A percentile compares a stretch with the other conserved stretches of the same genome.
phyloP scores from a whole-genome alignment of 2,329 filamentous ascomycete species.

The Calonectria montana region DNA sequence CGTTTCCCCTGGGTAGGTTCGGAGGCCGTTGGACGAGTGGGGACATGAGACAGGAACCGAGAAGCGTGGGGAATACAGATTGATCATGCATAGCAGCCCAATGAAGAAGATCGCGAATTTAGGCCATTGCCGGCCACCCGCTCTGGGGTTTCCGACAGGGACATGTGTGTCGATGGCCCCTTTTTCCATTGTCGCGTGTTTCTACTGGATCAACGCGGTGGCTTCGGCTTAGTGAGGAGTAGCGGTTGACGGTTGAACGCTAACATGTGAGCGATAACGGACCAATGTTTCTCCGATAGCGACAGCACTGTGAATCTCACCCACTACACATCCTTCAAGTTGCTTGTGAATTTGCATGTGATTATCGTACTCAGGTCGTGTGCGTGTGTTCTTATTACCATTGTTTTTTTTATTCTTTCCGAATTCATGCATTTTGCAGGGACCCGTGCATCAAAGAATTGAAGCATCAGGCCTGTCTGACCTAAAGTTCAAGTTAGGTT shows the following conservation, averaged over 20 bases:
- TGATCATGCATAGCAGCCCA: neutral
- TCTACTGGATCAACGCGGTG: neutral
- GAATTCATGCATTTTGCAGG: too few relatives aligned
- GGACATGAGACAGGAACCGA: neutral
- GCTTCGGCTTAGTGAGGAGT: neutral
- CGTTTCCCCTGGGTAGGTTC: conserved; percentile 48
- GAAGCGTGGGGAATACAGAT: neutral
- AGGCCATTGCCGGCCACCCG: neutral
- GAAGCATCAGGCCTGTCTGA: too few relatives aligned
- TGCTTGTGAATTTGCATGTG: too few relatives aligned
- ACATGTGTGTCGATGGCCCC: neutral
- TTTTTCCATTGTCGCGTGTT: conserved; percentile 1
- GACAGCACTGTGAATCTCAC: too few relatives aligned
- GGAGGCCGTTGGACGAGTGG: neutral
- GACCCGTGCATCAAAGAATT: too few relatives aligned
- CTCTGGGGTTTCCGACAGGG: neutral
- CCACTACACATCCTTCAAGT: too few relatives aligned
- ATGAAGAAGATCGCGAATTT: neutral
- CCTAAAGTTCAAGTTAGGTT: too few relatives aligned
- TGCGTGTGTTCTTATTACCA: too few relatives aligned
- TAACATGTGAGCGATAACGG: neutral
- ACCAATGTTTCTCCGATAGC: neutral
- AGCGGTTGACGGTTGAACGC: neutral
- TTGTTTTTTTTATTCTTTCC: too few relatives aligned
- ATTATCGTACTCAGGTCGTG: too few relatives aligned